Percentiles rank a stretch among this genome's conserved stretches.
phyloP scores from a whole-genome alignment of 129 eudicot genomes.

The Lonicera japonica region DNA sequence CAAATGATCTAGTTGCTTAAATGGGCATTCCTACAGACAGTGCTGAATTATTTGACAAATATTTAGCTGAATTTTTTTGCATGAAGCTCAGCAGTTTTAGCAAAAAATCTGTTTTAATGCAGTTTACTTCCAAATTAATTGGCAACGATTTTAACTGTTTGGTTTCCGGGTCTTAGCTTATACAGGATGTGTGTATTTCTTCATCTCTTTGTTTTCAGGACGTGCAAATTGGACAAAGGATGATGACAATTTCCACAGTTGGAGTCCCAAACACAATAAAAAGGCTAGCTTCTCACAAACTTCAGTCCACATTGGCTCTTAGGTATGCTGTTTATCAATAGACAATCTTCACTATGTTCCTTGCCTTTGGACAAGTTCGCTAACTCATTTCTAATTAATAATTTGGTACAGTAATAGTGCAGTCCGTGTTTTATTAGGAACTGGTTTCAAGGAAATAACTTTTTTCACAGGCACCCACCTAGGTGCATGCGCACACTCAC shows the following conservation, averaged over 20 bases:
- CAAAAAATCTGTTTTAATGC: background rate
- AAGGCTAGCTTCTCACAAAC: conserved; percentile 86
- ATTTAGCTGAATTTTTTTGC: background rate
- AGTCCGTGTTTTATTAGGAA: background rate
- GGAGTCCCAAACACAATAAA: conserved; percentile 97
- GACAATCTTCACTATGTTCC: too few species aligned
- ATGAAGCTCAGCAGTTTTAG: background rate
- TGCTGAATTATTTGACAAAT: background rate
- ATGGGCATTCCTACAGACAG: background rate
- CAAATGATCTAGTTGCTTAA: background rate
- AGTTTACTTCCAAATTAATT: background rate
- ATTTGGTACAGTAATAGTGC: background rate
- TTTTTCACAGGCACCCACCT: too few species aligned
- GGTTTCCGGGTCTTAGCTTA: background rate
- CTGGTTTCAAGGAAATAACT: background rate
- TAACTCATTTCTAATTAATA: background rate
- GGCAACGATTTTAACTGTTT: background rate
- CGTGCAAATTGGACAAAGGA: conserved; percentile 90
- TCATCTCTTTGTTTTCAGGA: conserved; percentile 40
- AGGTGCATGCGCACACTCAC: too few species aligned
- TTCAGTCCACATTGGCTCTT: conserved; percentile 95
- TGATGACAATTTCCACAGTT: conserved; percentile 97
- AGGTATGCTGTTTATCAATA: conserved; percentile 35
- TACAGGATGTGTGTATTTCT: background rate
- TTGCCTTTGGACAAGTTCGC: background rate